Conservation (phyloP, 2,329 filamentous ascomycete species). For the Xylaria sp. region DNA sequence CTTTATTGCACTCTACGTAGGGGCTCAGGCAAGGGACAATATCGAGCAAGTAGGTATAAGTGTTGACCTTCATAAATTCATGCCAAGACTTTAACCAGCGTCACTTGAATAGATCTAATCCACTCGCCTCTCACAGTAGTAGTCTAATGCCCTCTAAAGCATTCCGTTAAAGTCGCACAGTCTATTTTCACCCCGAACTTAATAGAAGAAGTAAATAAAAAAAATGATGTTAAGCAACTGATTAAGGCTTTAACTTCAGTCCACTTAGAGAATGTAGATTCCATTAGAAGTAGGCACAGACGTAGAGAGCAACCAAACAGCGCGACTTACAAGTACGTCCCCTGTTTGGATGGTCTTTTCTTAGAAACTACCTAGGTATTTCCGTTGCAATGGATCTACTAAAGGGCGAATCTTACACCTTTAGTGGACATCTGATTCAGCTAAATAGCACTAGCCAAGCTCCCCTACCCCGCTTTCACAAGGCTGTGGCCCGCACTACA, state of each 20-base stretch:
- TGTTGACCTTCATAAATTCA: neutral
- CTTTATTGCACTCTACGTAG: too few species aligned
- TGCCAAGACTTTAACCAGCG: neutral
- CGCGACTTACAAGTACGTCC: too few species aligned
- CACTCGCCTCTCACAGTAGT: neutral
- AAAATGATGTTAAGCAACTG: constrained; percentile 3
- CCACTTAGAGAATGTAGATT: too few species aligned
- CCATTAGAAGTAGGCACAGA: too few species aligned
- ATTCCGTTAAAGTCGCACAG: too few species aligned
- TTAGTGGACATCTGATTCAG: neutral
- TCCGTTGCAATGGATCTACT: neutral
- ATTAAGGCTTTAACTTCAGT: neutral
- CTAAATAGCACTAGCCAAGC: neutral
- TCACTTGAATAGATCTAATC: neutral
- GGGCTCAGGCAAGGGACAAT: too few species aligned
- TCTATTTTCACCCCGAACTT: too few species aligned
- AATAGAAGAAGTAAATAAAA: too few species aligned
- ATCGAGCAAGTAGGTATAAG: too few species aligned
- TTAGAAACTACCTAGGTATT: constrained; percentile 20
- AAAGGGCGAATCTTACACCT: neutral
- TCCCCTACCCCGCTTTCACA: neutral
- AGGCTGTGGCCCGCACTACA: constrained; percentile 1
- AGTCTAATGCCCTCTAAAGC: neutral
- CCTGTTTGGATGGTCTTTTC: constrained; percentile 3
- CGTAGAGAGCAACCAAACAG: too few species aligned